Evolutionary conservation across 371 early-diverging fungal species (phyloP), one percentile per base, ranked within the genome.

Genomic region (Lichtheimia hyalospora): DNA sequence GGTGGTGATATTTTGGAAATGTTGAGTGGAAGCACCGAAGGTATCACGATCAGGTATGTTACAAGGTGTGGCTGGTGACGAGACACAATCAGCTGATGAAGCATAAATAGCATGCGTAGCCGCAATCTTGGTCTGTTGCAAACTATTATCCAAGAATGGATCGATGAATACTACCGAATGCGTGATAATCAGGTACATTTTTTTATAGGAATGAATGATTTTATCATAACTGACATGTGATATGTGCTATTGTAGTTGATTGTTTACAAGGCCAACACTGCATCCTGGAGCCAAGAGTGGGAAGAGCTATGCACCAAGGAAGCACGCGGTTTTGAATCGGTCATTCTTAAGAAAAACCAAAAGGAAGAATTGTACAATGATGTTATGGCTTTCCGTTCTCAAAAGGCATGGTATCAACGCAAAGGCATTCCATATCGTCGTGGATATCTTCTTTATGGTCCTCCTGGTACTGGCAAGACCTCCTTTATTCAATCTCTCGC

Each of bases 381-480:
- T 49, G 68, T 79, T n/a, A 57, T 64, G 16, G 58, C 60, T 0
- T 79, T 79, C 64, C 63, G 67, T 54, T 44, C 52, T n/a, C 69
- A 70, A 39, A 68, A 69, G 20, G 49, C 51, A 20, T 96, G 96
- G 96, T 97, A 95, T 60, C 68, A 85, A 3, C 88, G 90, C 48
- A 85, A 94, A 21, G 96, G 95, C 7, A 91, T 97, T 54, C 97
- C 97, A 12, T 96, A 95, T 67, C 86, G 97, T 13, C 85, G 98
- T 41, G 99, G 98, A 3, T 85, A 86, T 67, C 64, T 90, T 2
- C 63, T 90, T 10, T 77, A 87, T 62, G 90, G 90, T 12, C 84
- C 86, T 39, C 89, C 89, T 18, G 87, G 89, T 55, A 85, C 90
- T 18, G 87, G 92, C 39, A 88, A 90, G 52, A 87, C 89, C 0